A percentile compares a stretch with the other conserved stretches of the same genome.
Conservation (phyloP, 2,329 filamentous ascomycete genomes). For the Colletotrichum tropicale region DNA sequence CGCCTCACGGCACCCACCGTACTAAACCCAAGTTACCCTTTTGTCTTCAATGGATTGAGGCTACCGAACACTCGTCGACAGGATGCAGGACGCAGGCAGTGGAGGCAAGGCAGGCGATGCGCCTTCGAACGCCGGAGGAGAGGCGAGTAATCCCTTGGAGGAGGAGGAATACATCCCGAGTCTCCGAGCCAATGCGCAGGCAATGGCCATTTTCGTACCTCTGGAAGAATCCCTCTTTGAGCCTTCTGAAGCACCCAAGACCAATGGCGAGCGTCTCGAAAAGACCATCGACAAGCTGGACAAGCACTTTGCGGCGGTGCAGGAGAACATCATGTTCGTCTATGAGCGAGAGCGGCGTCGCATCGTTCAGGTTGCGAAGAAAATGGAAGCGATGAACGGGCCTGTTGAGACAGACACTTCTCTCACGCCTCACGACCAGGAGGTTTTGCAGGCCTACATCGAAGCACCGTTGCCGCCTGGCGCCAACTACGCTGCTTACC, state of each 20-base stretch:
- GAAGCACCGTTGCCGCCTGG: neutral
- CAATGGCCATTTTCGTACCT: constrained; percentile 36
- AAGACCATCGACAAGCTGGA: constrained; percentile 33
- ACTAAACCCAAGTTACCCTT: neutral
- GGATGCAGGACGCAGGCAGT: neutral
- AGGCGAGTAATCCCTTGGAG: neutral
- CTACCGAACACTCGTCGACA: neutral
- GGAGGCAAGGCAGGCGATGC: neutral
- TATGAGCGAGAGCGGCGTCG: constrained; percentile 37
- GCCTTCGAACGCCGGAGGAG: neutral
- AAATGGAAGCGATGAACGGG: neutral
- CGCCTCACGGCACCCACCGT: neutral
- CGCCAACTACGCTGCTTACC: neutral
- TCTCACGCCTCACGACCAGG: neutral
- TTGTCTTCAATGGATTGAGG: neutral
- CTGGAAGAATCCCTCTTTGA: constrained; percentile 32
- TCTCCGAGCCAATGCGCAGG: constrained; percentile 21
- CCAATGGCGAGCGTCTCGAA: constrained; percentile 31
- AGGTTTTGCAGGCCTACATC: neutral
- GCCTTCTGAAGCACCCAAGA: constrained; percentile 26
- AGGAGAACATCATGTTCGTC: constrained; percentile 34
- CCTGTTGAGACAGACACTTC: neutral
- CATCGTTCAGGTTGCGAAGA: constrained; percentile 26
- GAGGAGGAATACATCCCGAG: constrained; percentile 24
- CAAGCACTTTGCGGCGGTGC: constrained; percentile 30